Evolutionary conservation across 2,329 filamentous ascomycete genomes (phyloP).

Genomic region (Geosmithia flava): DNA sequence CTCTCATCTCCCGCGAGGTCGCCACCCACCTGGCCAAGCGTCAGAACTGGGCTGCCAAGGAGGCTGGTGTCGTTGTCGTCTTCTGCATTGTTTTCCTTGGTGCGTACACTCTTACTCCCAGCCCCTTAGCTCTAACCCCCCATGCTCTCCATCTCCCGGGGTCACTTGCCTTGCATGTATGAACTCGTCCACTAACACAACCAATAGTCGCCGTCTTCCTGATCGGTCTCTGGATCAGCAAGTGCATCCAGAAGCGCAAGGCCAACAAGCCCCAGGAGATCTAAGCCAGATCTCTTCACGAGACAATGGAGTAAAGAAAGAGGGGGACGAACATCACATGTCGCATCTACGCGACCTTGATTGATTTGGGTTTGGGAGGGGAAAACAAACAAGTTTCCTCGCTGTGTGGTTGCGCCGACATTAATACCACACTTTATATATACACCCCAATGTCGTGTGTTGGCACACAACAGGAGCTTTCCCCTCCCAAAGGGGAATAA

Average conservation of each 20-base stretch:
- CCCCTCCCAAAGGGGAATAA: too few relatives aligned
- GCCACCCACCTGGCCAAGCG: constrained; percentile 26
- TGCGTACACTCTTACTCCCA: constrained; percentile 12
- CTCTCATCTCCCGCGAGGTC: constrained; percentile 21
- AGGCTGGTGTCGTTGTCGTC: constrained; percentile 28
- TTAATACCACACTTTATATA: too few relatives aligned
- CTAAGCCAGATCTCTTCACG: constrained; percentile 4
- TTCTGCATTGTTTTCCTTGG: constrained; percentile 29
- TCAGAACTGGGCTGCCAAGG: constrained; percentile 23
- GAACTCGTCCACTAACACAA: constrained; percentile 5
- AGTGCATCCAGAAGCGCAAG: constrained; percentile 17
- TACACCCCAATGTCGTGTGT: too few relatives aligned
- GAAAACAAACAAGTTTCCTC: too few relatives aligned
- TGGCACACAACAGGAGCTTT: too few relatives aligned
- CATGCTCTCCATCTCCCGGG: too few relatives aligned
- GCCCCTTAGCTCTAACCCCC: background rate
- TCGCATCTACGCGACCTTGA: background rate
- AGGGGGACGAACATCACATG: background rate
- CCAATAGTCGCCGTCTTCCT: constrained; percentile 19
- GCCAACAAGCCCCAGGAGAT: constrained; percentile 14
- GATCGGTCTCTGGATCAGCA: constrained; percentile 16
- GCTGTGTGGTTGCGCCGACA: too few relatives aligned
- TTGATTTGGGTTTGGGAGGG: background rate
- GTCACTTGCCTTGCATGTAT: too few relatives aligned
- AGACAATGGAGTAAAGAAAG: background rate